Evolutionary conservation across 352 stramenopile genomes (phyloP), one percentile per base, ranked within the genome.

Genomic region (Pythium coloratum): DNA sequence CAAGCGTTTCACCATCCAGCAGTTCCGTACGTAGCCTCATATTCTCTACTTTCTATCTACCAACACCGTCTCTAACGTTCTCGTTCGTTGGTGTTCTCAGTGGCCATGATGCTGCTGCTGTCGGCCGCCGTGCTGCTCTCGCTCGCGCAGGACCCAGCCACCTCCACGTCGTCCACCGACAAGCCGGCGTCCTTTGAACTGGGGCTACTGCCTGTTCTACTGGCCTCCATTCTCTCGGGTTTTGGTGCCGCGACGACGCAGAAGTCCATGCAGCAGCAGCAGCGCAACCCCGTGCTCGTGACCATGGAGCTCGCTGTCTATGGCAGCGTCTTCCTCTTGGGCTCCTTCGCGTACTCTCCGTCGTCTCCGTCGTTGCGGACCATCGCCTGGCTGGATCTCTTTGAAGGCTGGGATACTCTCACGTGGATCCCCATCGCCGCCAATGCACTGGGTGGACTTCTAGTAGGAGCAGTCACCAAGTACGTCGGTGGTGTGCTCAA

Each of bases 401-500:
- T 92, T 53, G 76, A 90, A 33, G 89, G 90, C 12, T 96, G 89
- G 76, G 81, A 91, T 53, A 66, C 65, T 30, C 84, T 72, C 64
- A 96, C 88, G 26, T 73, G 92, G 40, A 82, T 97, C 33, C 90
- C 90, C 0, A 82, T 96, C 3, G 60, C 95, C 30, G 86, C 76
- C 55, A 94, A 94, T 62, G 89, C 89, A 1, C 49, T 89, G 32
- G 90, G 90, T 20, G 90, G 90, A 0, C 65, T 97, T 47, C 73
- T 97, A 30, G 90, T 97, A 10, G 89, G 90, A 38, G 84, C 88
- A 26, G 89, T 96, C 44, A 97, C 89, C 14, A 97, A 96, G 66
- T 76, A 96, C 60, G 82, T 94, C 6, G 90, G 90, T n/a, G 90
- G 89, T n/a, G 89, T 97, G 53, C 73, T 94, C 65, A 97, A 97